Percentiles rank a stretch among this genome's conserved stretches.
Evolutionary conservation across 1,139 yeast species (phyloP).

Genomic region (Yamadazyma buinensis): DNA sequence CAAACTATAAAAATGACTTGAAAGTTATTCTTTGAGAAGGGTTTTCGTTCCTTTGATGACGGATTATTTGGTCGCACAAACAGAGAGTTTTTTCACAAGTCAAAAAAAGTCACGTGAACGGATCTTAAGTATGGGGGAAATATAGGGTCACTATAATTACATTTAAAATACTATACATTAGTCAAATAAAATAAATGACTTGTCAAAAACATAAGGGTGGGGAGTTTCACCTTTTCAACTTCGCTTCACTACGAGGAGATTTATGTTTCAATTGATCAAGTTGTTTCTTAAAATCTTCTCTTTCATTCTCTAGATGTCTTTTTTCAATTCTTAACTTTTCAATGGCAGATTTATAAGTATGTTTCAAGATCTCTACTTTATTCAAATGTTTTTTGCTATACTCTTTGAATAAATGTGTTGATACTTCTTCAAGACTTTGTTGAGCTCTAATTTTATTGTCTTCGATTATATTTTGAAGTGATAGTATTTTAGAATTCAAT

Average conservation of each 20-base stretch:
- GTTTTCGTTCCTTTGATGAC: too few species aligned
- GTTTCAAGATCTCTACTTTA: slow-evolving; percentile 51
- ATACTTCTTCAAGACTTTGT: slow-evolving; percentile 47
- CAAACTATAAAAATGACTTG: too few species aligned
- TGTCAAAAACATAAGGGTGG: too few species aligned
- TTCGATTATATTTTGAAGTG: slow-evolving; percentile 10
- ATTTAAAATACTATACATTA: too few species aligned
- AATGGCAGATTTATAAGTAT: slow-evolving; percentile 26
- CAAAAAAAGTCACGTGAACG: too few species aligned
- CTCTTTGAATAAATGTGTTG: slow-evolving; percentile 60
- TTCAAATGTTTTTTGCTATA: slow-evolving; percentile 64
- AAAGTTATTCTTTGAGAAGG: too few species aligned
- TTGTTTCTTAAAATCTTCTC: background rate
- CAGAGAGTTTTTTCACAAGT: too few species aligned
- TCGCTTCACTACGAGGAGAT: background rate
- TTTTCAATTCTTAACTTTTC: slow-evolving; percentile 38
- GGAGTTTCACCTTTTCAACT: too few species aligned
- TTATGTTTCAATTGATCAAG: background rate
- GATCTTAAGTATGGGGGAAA: too few species aligned
- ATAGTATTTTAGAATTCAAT: slow-evolving; percentile 1
- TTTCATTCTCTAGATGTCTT: slow-evolving; percentile 13
- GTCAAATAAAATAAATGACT: too few species aligned
- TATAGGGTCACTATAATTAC: too few species aligned
- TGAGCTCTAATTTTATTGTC: slow-evolving; percentile 39
- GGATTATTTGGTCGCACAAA: too few species aligned